A percentile compares a stretch with the other conserved stretches of the same genome.
These are phyloP conservation scores for Phytophthora ohioensis DNA, from an alignment of 352 stramenopile genomes.

Conservation along the genomic window DNA sequence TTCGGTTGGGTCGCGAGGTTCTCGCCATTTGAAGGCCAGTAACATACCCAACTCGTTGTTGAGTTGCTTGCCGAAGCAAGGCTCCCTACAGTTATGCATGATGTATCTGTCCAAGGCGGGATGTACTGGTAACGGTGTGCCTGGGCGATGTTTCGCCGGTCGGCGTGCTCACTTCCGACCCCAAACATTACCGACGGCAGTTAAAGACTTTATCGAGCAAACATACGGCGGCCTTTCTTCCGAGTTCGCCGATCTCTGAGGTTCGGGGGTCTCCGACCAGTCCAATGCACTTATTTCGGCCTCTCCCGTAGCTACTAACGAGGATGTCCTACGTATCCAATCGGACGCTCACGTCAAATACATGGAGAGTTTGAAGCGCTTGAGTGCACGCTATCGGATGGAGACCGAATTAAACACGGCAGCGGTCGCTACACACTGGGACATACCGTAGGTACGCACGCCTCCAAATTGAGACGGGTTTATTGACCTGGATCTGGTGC, in stretches of 20 bases:
- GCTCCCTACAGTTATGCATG: not conserved
- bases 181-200: not conserved
- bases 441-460: too few relatives aligned
- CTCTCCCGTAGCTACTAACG: too few relatives aligned
- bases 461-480: too few relatives aligned
- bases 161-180: conserved; percentile 9
- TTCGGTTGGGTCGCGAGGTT: not conserved
- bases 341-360: not conserved
- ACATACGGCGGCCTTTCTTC: not conserved
- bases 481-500: too few relatives aligned
- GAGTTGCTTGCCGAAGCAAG: conserved; percentile 4
- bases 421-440: too few relatives aligned
- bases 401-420: not conserved
- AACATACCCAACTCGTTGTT: not conserved
- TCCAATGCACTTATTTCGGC: too few relatives aligned
- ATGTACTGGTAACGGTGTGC: not conserved
- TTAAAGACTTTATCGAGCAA: conserved; percentile 1
- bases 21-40: not conserved
- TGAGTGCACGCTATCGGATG: not conserved
- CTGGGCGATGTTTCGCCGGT: not conserved
- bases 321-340: too few relatives aligned
- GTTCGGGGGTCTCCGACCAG: not conserved
- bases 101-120: conserved; percentile 12
- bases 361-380: not conserved
- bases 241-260: conserved; percentile 6